Evolutionary conservation across 108 stramenopile genomes (phyloP).

Genomic region (Nitzschia sp.): DNA sequence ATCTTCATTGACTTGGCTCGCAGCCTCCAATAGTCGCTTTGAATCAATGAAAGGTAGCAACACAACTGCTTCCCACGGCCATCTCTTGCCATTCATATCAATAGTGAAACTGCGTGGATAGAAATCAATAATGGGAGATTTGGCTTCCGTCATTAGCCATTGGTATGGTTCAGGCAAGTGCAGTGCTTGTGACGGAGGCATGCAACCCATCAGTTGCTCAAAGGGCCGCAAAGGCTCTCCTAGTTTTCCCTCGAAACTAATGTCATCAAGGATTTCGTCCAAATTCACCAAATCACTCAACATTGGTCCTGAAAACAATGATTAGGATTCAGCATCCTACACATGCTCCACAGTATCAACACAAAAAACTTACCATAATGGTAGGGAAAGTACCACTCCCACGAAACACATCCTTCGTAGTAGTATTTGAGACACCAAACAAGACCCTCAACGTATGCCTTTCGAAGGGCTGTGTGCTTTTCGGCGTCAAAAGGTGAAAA

Average conservation of each 20-base stretch:
- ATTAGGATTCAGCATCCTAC: slow-evolving; percentile 38
- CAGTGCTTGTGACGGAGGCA: slow-evolving; percentile 91
- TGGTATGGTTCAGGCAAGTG: slow-evolving; percentile 92
- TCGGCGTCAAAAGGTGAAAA: slow-evolving; percentile 84
- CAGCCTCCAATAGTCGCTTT: slow-evolving; percentile 64
- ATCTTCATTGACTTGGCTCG: slow-evolving; percentile 49
- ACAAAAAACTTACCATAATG: slow-evolving; percentile 73
- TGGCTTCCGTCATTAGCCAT: slow-evolving; percentile 80
- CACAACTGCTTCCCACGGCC: slow-evolving; percentile 98
- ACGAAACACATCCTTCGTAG: slow-evolving; percentile 84
- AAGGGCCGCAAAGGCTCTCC: slow-evolving; percentile 90
- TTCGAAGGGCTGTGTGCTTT: slow-evolving; percentile 77
- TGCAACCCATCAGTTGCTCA: slow-evolving; percentile 93
- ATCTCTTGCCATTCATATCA: slow-evolving; percentile 91
- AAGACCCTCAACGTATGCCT: slow-evolving; percentile 89
- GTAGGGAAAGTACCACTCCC: slow-evolving; percentile 99
- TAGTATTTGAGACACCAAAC: slow-evolving; percentile 98
- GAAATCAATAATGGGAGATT: slow-evolving; percentile 87
- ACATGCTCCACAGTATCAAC: too few species aligned
- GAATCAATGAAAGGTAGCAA: slow-evolving; percentile 97
- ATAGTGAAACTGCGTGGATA: slow-evolving; percentile 85
- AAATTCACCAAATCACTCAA: slow-evolving; percentile 89
- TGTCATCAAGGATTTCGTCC: slow-evolving; percentile 60
- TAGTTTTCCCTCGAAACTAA: slow-evolving; percentile 57
- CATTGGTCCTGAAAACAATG: slow-evolving; percentile 65